Percentiles rank a stretch among this genome's conserved stretches.
phyloP scores from a whole-genome alignment of 1,139 yeast genomes.

The Magnusiomyces suaveolens region DNA sequence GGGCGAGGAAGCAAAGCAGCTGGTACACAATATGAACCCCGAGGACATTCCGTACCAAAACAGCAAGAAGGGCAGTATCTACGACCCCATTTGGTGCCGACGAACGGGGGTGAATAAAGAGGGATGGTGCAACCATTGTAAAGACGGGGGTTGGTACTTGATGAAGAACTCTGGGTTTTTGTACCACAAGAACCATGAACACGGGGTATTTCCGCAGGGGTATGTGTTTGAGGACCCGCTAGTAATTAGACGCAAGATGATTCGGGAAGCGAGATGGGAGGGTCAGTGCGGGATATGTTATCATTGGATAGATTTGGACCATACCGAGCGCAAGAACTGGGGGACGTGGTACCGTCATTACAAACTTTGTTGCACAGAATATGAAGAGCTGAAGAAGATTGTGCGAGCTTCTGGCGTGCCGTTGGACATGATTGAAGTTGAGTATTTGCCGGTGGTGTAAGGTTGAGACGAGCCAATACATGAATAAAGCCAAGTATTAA shows the following conservation, averaged over 20 bases:
- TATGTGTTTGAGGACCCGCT: constrained; percentile 26
- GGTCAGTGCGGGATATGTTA: constrained; percentile 28
- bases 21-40: neutral
- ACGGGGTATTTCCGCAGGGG: constrained; percentile 27
- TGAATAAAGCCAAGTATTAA: too few species aligned
- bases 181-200: constrained; percentile 28
- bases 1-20: constrained; percentile 1
- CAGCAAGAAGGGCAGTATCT: constrained; percentile 19
- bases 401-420: constrained; percentile 23
- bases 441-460: constrained; percentile 11
- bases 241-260: constrained; percentile 22
- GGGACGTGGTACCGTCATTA: constrained; percentile 28
- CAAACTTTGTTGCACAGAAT: constrained; percentile 25
- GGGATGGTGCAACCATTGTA: constrained; percentile 27
- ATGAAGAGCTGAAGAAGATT: constrained; percentile 24
- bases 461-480: too few species aligned
- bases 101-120: constrained; percentile 19
- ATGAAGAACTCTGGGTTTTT: constrained; percentile 27
- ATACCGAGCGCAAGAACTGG: constrained; percentile 23
- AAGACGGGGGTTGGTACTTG: constrained; percentile 21
- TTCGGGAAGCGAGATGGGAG: constrained; percentile 25
- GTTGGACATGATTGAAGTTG: constrained; percentile 21
- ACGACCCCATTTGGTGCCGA: constrained; percentile 23
- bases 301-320: constrained; percentile 27
- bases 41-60: constrained; percentile 17